Conservation (phyloP, 2,329 filamentous ascomycete species). For the Alternaria arborescens region DNA sequence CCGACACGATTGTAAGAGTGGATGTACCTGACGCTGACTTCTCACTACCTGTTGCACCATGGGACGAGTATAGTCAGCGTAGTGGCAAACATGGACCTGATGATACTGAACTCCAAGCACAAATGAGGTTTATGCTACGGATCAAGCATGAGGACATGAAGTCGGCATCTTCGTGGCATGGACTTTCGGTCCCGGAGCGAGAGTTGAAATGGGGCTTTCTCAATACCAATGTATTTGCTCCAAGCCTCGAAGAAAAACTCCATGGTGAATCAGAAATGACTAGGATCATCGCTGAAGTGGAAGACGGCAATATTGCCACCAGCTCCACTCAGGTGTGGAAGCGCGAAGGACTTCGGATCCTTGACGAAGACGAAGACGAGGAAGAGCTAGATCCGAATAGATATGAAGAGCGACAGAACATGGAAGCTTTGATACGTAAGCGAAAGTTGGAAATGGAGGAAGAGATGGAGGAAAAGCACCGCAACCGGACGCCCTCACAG, state of each 20-base stretch:
- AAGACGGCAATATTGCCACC: conserved; percentile 46
- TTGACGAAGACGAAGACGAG: conserved; percentile 55
- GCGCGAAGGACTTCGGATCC: conserved; percentile 56
- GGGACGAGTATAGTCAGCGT: conserved; percentile 51
- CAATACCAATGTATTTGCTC: conserved; percentile 49
- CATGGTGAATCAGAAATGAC: conserved; percentile 52
- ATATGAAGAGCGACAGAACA: conserved; percentile 35
- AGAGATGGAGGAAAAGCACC: conserved; percentile 6
- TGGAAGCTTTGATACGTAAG: conserved; percentile 54
- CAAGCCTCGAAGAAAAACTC: conserved; percentile 51
- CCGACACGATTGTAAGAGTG: conserved; percentile 59
- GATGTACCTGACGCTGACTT: conserved; percentile 60
- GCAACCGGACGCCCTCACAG: conserved; percentile 1
- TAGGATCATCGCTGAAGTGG: conserved; percentile 48
- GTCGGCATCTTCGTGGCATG: conserved; percentile 51
- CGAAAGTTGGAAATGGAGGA: conserved; percentile 36
- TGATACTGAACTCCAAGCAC: conserved; percentile 40
- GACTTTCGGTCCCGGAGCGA: conserved; percentile 50
- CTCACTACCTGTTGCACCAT: conserved; percentile 55
- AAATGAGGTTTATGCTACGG: conserved; percentile 44
- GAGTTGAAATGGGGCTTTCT: conserved; percentile 60
- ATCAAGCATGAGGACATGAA: conserved; percentile 47
- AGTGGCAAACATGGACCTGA: conserved; percentile 7
- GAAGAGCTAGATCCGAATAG: conserved; percentile 33
- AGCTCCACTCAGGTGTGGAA: conserved; percentile 59